Conservation (phyloP, 306 rosid genomes). For the Cyclanthera cordifolia region DNA sequence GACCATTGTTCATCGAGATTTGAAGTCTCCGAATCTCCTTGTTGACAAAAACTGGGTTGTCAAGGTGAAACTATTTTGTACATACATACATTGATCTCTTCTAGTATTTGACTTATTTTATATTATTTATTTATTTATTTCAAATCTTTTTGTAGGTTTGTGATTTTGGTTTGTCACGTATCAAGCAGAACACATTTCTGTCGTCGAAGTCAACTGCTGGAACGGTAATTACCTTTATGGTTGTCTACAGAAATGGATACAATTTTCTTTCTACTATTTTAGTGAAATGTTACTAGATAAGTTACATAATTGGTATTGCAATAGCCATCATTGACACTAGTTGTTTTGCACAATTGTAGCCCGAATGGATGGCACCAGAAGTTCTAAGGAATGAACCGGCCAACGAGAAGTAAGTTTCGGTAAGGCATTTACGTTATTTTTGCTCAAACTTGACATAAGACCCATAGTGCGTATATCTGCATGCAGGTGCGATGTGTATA, state of each 20-base stretch:
- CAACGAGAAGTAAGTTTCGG: conserved; percentile 58
- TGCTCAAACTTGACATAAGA: background rate
- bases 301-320: conserved; percentile 8
- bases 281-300: background rate
- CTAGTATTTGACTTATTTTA: conserved; percentile 16
- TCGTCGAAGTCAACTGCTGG: conserved; percentile 98
- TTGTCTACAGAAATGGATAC: background rate
- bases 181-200: conserved; percentile 81
- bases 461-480: conserved; percentile 13
- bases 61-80: conserved; percentile 33
- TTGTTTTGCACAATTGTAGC: conserved; percentile 45
- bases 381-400: conserved; percentile 91
- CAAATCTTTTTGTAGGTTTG: conserved; percentile 52
- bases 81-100: background rate
- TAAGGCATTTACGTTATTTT: background rate
- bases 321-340: background rate
- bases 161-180: conserved; percentile 96
- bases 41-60: conserved; percentile 97
- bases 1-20: conserved; percentile 89
- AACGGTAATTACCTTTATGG: conserved; percentile 49
- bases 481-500: conserved; percentile 97
- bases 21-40: conserved; percentile 93
- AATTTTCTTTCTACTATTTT: background rate
- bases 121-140: no score
- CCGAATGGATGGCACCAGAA: conserved; percentile 99